Evolutionary conservation across 2,329 filamentous ascomycete genomes (phyloP).

Genomic region (Aspergillus ochraceoroseus): DNA sequence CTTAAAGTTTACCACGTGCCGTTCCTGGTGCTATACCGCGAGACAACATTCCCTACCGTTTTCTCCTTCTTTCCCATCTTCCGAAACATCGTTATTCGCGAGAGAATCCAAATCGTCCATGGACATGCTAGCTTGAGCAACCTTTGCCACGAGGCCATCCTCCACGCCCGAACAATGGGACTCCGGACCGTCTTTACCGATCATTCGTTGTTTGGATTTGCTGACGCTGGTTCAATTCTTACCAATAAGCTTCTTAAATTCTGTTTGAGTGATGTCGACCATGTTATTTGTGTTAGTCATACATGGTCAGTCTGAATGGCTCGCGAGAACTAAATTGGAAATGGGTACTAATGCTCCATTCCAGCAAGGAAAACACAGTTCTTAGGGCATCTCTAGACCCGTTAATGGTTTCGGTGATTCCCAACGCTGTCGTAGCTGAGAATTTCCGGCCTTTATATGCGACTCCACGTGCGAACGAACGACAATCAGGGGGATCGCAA

Average conservation of each 20-base stretch:
- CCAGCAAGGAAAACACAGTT: conserved; percentile 94
- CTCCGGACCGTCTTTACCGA: conserved; percentile 94
- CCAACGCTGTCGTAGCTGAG: conserved; percentile 93
- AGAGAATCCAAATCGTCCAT: conserved; percentile 94
- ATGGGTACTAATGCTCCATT: conserved; percentile 10
- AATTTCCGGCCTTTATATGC: conserved; percentile 75
- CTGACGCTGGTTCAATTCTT: conserved; percentile 89
- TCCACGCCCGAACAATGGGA: conserved; percentile 95
- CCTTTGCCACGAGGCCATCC: conserved; percentile 87
- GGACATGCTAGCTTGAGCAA: conserved; percentile 93
- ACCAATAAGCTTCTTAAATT: conserved; percentile 98
- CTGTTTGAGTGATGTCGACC: conserved; percentile 89
- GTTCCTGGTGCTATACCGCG: conserved; percentile 91
- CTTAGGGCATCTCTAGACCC: conserved; percentile 90
- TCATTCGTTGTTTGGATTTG: conserved; percentile 95
- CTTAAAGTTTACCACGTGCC: conserved; percentile 98
- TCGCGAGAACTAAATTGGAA: neutral
- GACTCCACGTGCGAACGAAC: conserved; percentile 38
- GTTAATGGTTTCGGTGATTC: conserved; percentile 95
- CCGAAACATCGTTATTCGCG: conserved; percentile 88
- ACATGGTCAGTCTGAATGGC: conserved; percentile 63
- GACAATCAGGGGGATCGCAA: conserved; percentile 20
- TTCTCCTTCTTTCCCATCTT: conserved; percentile 99
- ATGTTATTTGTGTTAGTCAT: conserved; percentile 97
- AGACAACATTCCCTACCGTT: conserved; percentile 89